Evolutionary conservation across 768 basidiomycete species (phyloP).

Genomic region (Strobilomyces echinocephalus): DNA sequence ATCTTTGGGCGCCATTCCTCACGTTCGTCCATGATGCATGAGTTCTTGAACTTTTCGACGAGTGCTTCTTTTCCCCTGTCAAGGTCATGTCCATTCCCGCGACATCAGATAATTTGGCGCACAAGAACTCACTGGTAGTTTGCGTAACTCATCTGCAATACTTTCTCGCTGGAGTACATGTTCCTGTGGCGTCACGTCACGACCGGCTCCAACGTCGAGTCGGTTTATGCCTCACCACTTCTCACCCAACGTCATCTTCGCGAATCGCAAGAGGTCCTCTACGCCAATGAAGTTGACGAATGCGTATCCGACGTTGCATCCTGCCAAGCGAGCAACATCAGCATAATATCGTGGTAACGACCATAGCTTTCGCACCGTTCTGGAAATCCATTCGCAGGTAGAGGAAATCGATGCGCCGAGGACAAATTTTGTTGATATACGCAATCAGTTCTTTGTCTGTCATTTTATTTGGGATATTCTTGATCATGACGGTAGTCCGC

Average conservation of each 20-base stretch:
- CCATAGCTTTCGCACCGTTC: conserved; percentile 48
- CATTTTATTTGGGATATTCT: conserved; percentile 94
- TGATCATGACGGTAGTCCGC: conserved; percentile 83
- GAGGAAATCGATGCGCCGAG: conserved; percentile 78
- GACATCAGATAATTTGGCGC: conserved; percentile 1
- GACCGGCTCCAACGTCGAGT: background rate
- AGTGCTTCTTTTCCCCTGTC: conserved; percentile 82
- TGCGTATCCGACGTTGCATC: conserved; percentile 76
- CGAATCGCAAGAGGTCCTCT: conserved; percentile 71
- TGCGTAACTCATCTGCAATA: conserved; percentile 87
- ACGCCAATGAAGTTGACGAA: conserved; percentile 89
- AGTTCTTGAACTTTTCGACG: conserved; percentile 90
- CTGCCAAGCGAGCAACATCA: conserved; percentile 32
- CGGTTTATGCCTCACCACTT: conserved; percentile 57
- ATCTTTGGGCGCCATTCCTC: conserved; percentile 83
- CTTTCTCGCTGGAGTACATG: conserved; percentile 88
- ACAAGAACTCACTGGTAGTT: conserved; percentile 74
- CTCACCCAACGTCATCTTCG: conserved; percentile 66
- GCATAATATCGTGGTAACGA: background rate
- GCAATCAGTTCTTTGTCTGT: conserved; percentile 64
- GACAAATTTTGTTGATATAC: conserved; percentile 68
- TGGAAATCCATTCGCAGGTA: conserved; percentile 85
- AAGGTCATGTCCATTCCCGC: conserved; percentile 1
- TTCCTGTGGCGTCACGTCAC: conserved; percentile 50
- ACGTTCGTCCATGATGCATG: conserved; percentile 83